These are phyloP conservation scores for Podospora pseudoanserina DNA, from an alignment of 495 filamentous ascomycete genomes.

Conservation along the genomic window DNA sequence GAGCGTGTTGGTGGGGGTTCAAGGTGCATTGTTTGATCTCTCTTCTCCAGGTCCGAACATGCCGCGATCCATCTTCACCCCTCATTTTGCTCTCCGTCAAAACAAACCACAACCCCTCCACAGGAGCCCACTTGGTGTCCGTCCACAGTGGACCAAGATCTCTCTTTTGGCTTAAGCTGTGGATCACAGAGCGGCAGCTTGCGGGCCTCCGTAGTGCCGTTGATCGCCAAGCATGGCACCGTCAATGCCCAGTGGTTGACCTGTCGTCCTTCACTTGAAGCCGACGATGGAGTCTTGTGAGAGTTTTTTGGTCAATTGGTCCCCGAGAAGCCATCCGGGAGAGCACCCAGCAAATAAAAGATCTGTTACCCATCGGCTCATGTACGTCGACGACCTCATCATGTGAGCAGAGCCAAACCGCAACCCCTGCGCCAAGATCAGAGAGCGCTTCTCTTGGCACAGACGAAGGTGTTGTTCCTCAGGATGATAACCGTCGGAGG, in stretches of 20 bases:
- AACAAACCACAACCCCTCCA: neutral
- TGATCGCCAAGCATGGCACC: constrained; percentile 13
- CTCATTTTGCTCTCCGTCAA: constrained; percentile 1
- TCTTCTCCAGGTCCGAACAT: neutral
- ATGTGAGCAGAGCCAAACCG: constrained; percentile 18
- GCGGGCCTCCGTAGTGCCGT: constrained; percentile 7
- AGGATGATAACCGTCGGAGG: constrained; percentile 1
- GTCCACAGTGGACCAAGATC: constrained; percentile 13
- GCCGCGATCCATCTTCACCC: constrained; percentile 1
- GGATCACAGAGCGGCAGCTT: constrained; percentile 12
- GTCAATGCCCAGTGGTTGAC: constrained; percentile 7
- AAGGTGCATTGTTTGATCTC: constrained; percentile 9
- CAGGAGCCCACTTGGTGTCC: neutral
- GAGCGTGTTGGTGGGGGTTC: neutral
- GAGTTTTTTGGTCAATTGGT: neutral
- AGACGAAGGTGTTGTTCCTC: neutral
- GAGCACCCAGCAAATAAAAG: constrained; percentile 1
- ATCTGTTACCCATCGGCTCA: neutral
- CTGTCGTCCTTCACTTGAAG: neutral
- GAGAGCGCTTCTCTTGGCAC: constrained; percentile 1
- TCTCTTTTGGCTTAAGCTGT: constrained; percentile 9
- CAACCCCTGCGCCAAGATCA: constrained; percentile 4
- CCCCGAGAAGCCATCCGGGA: neutral
- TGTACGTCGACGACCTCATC: constrained; percentile 19
- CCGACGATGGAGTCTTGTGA: neutral